A percentile compares a stretch with the other conserved stretches of the same genome.
Conservation (phyloP, 371 early-diverging fungal species). For the Globomyces sp. region DNA sequence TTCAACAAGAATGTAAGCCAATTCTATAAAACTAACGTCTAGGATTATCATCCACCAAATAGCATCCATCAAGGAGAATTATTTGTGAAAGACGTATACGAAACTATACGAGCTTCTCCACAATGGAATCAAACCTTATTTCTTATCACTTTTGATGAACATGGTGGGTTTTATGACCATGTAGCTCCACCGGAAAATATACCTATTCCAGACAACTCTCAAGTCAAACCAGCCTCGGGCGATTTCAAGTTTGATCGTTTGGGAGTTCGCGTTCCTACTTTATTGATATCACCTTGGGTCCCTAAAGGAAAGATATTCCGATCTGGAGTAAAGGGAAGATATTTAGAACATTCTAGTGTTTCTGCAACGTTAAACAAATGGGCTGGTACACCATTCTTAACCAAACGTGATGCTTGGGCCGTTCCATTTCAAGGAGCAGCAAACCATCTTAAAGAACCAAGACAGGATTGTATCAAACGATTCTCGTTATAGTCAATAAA, state of each 20-base stretch:
- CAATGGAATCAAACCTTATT: constrained; percentile 35
- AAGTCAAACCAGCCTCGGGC: constrained; percentile 13
- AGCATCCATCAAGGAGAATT: constrained; percentile 24
- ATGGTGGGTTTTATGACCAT: constrained; percentile 42
- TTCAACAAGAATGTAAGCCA: not conserved
- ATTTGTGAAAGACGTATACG: constrained; percentile 31
- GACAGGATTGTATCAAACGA: constrained; percentile 9
- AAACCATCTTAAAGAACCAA: constrained; percentile 8
- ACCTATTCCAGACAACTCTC: constrained; percentile 21
- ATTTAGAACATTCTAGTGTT: constrained; percentile 50
- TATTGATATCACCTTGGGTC: constrained; percentile 50
- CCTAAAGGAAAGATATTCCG: constrained; percentile 31
- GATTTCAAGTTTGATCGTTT: constrained; percentile 38
- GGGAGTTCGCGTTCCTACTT: constrained; percentile 53
- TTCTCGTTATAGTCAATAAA: not conserved
- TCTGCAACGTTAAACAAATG: constrained; percentile 43
- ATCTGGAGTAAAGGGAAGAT: constrained; percentile 28
- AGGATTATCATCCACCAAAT: constrained; percentile 27
- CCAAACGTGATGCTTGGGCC: constrained; percentile 34
- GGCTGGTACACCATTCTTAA: constrained; percentile 26
- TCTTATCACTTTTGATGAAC: constrained; percentile 26
- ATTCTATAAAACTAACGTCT: constrained; percentile 20
- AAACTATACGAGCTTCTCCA: constrained; percentile 30
- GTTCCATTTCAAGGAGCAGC: constrained; percentile 16
- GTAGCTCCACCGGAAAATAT: constrained; percentile 27